Conservation (phyloP, 176 grass and related monocot species). For the Rhynchospora pubera region DNA sequence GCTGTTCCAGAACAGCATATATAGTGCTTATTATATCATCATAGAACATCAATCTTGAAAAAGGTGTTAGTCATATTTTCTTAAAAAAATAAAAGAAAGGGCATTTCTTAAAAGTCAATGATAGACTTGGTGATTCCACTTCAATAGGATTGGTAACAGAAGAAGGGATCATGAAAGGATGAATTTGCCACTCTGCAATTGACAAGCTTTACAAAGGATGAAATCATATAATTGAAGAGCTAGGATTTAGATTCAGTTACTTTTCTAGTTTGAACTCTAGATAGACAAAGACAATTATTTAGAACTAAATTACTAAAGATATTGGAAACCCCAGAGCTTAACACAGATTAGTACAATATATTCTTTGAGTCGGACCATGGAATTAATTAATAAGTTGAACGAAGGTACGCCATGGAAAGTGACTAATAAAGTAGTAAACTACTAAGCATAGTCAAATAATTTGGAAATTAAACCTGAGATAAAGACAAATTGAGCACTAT, state of each 20-base stretch:
- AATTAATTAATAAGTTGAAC: not conserved
- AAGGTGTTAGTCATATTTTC: not conserved
- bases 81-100: not conserved
- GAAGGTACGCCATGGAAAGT: not conserved
- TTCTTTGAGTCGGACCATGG: not conserved
- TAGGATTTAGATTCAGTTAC: not conserved
- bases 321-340: not conserved
- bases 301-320: not conserved
- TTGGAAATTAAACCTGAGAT: not conserved
- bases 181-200: not conserved
- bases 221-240: not conserved
- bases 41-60: not conserved
- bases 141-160: not conserved
- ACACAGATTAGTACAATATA: not conserved
- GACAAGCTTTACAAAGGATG: not conserved
- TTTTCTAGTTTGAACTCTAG: not conserved
- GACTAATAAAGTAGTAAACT: not conserved
- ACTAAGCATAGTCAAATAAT: not conserved
- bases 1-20: not conserved
- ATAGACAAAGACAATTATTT: not conserved
- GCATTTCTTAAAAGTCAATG: not conserved
- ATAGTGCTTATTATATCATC: not conserved
- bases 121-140: not conserved
- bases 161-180: not conserved
- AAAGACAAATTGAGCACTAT: not conserved